These are phyloP conservation scores for Annulohypoxylon stygium DNA, from an alignment of 495 filamentous ascomycete species.

Conservation along the genomic window DNA sequence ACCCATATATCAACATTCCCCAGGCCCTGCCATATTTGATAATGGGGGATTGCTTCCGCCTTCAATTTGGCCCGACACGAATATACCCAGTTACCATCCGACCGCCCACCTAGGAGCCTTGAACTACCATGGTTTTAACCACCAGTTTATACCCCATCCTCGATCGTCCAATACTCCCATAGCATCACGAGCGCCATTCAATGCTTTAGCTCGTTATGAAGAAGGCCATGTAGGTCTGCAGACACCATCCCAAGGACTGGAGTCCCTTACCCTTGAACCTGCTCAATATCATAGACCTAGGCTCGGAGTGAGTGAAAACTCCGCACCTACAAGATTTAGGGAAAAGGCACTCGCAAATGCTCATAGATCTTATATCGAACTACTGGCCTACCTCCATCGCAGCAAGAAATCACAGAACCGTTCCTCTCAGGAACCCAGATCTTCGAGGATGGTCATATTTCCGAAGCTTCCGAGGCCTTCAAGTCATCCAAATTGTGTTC, in stretches of 20 bases:
- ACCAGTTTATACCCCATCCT: slow-evolving; percentile 40
- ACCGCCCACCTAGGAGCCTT: slow-evolving; percentile 31
- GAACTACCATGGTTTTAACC: slow-evolving; percentile 34
- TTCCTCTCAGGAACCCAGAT: slow-evolving; percentile 41
- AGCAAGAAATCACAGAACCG: slow-evolving; percentile 62
- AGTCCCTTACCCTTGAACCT: slow-evolving; percentile 56
- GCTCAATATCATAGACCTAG: slow-evolving; percentile 30
- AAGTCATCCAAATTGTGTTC: slow-evolving; percentile 32
- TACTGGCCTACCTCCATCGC: slow-evolving; percentile 80
- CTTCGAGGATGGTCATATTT: slow-evolving; percentile 61
- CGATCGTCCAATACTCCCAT: slow-evolving; percentile 41
- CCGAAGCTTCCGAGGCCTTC: slow-evolving; percentile 60
- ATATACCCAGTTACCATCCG: slow-evolving; percentile 59
- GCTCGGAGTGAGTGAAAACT: slow-evolving; percentile 40
- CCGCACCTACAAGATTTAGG: slow-evolving; percentile 73
- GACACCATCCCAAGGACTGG: slow-evolving; percentile 53
- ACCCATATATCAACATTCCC: slow-evolving; percentile 75
- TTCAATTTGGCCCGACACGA: slow-evolving; percentile 83
- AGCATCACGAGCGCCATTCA: slow-evolving; percentile 41
- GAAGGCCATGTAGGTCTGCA: slow-evolving; percentile 38
- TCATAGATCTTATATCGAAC: slow-evolving; percentile 87
- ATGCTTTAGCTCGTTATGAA: slow-evolving; percentile 40
- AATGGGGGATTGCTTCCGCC: slow-evolving; percentile 76
- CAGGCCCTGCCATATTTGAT: slow-evolving; percentile 80
- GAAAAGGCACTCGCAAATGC: slow-evolving; percentile 88